Conservation (phyloP, 225 moss, liverwort and hornwort genomes). For the Pleurozium schreberi region DNA sequence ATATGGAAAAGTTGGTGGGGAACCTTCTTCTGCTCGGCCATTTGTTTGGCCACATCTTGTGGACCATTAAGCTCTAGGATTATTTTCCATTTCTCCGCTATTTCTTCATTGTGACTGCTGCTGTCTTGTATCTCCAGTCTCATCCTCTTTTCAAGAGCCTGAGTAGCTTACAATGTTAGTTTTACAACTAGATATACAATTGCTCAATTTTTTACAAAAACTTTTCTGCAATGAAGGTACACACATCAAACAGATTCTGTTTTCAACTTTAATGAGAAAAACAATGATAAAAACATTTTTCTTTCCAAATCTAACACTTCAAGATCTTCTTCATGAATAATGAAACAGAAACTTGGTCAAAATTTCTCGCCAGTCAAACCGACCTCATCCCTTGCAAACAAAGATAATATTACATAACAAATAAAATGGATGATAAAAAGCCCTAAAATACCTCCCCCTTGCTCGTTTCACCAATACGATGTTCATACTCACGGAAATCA, state of each 20-base stretch:
- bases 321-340: not conserved
- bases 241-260: not conserved
- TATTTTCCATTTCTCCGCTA: constrained; percentile 32
- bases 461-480: constrained; percentile 16
- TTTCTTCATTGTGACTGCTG: constrained; percentile 17
- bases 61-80: constrained; percentile 23
- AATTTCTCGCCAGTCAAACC: not conserved
- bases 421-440: not conserved
- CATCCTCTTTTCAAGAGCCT: constrained; percentile 28
- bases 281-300: not conserved
- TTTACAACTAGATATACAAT: not conserved
- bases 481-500: constrained; percentile 25
- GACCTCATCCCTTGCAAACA: not conserved
- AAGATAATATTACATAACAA: not conserved
- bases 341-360: not conserved
- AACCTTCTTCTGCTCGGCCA: constrained; percentile 44
- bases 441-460: constrained; percentile 16
- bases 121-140: constrained; percentile 23
- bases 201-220: not conserved
- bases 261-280: not conserved
- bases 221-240: not conserved
- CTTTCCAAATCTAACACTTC: not conserved
- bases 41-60: constrained; percentile 40
- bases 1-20: constrained; percentile 29
- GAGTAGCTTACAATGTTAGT: not conserved